Evolutionary conservation across 331 rosid species (phyloP).

Genomic region (Acacia concinna): DNA sequence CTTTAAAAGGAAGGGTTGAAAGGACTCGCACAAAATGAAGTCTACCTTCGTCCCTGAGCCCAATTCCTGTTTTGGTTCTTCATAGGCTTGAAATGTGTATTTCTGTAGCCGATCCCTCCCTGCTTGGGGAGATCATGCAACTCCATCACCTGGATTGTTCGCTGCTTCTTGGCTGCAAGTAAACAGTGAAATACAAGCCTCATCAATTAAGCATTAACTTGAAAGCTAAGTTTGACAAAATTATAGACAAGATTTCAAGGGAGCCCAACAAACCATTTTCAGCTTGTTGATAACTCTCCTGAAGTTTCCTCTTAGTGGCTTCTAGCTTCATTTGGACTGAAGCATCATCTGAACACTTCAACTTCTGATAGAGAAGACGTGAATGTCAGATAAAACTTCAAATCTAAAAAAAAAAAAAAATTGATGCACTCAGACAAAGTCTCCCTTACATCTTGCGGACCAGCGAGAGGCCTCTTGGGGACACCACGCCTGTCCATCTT

Average conservation of each 20-base stretch:
- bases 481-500: conserved; percentile 41
- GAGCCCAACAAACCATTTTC: conserved; percentile 57
- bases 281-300: conserved; percentile 84
- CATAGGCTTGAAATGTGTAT: conserved; percentile 51
- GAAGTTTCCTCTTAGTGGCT: conserved; percentile 83
- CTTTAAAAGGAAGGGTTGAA: conserved; percentile 22
- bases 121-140: conserved; percentile 84
- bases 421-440: neutral
- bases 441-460: conserved; percentile 50
- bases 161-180: conserved; percentile 71
- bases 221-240: neutral
- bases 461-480: conserved; percentile 48
- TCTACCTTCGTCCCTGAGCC: conserved; percentile 58
- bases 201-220: conserved; percentile 24
- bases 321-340: conserved; percentile 57
- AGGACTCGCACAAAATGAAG: neutral
- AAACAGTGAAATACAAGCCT: neutral
- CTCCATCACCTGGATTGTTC: conserved; percentile 83
- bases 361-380: conserved; percentile 41
- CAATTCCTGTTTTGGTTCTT: conserved; percentile 56
- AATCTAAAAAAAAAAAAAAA: conserved; percentile 27
- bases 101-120: conserved; percentile 48
- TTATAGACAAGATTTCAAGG: neutral
- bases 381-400: conserved; percentile 29
- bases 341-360: conserved; percentile 52